phyloP scores from a whole-genome alignment of 352 stramenopile genomes.

The Globisporangium nagaii region DNA sequence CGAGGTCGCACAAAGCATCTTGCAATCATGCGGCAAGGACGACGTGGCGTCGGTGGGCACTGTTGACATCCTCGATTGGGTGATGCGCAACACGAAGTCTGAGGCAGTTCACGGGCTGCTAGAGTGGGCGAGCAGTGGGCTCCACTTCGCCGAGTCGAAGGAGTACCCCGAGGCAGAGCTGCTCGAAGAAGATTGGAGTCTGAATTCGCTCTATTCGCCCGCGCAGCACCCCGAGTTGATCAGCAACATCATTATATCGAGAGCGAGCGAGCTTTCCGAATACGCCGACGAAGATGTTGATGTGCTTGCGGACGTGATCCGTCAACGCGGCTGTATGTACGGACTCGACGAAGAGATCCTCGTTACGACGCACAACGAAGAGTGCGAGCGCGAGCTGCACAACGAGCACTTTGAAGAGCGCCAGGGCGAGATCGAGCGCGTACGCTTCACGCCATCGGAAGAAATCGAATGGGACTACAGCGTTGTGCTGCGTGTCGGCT shows the following conservation, averaged over 20 bases:
- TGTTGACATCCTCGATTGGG: constrained; percentile 71
- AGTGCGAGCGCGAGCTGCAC: constrained; percentile 60
- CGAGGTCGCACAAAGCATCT: constrained; percentile 60
- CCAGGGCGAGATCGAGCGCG: constrained; percentile 16
- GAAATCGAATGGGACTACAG: constrained; percentile 24
- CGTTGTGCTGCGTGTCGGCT: constrained; percentile 6
- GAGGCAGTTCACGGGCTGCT: constrained; percentile 56
- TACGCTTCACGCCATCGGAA: constrained; percentile 1
- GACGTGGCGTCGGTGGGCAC: constrained; percentile 11
- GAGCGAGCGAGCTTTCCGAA: neutral
- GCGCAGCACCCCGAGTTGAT: constrained; percentile 23
- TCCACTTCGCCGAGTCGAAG: constrained; percentile 55
- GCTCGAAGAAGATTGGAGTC: constrained; percentile 45
- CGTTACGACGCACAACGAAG: constrained; percentile 30
- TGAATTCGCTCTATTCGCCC: constrained; percentile 31
- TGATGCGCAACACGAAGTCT: constrained; percentile 80
- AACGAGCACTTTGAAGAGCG: constrained; percentile 41
- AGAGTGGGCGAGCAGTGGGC: constrained; percentile 73
- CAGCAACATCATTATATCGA: constrained; percentile 25
- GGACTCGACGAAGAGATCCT: constrained; percentile 36
- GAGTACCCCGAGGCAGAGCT: constrained; percentile 18
- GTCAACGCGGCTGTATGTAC: constrained; percentile 10
- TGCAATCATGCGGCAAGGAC: constrained; percentile 10
- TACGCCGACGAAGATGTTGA: neutral
- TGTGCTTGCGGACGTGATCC: constrained; percentile 15